phyloP scores from a whole-genome alignment of 2,329 filamentous ascomycete genomes.

The Aaosphaeria pasadenensis region DNA sequence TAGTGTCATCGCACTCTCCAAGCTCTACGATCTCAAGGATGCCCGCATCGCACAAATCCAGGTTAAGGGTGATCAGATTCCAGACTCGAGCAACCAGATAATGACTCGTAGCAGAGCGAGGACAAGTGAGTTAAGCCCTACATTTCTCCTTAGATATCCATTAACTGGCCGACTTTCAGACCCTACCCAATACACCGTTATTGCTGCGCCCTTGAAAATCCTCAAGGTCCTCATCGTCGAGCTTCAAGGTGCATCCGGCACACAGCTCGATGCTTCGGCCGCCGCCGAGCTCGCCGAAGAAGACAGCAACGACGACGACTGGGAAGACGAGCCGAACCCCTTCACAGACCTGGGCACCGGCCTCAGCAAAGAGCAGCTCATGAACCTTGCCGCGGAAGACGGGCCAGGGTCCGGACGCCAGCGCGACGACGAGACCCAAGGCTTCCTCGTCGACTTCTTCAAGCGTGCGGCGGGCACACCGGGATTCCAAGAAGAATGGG shows the following conservation, averaged over 20 bases:
- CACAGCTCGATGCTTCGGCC: slow-evolving; percentile 50
- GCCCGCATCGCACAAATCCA: slow-evolving; percentile 71
- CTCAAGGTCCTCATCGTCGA: slow-evolving; percentile 94
- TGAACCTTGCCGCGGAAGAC: slow-evolving; percentile 66
- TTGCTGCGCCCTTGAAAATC: slow-evolving; percentile 89
- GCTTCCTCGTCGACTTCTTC: slow-evolving; percentile 82
- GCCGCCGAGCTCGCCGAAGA: slow-evolving; percentile 64
- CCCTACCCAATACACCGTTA: slow-evolving; percentile 84
- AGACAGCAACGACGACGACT: slow-evolving; percentile 60
- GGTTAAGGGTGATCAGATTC: slow-evolving; percentile 89
- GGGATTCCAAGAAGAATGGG: slow-evolving; percentile 56
- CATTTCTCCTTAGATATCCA: background rate
- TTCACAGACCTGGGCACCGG: slow-evolving; percentile 67
- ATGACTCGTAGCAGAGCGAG: slow-evolving; percentile 91
- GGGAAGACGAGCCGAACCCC: slow-evolving; percentile 80
- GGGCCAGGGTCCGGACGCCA: slow-evolving; percentile 53
- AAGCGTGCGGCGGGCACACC: slow-evolving; percentile 51
- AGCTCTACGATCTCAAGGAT: slow-evolving; percentile 85
- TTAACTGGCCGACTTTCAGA: slow-evolving; percentile 47
- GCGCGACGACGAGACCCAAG: slow-evolving; percentile 86
- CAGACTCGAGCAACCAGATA: slow-evolving; percentile 69
- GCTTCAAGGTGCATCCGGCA: slow-evolving; percentile 74
- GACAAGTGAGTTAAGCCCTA: slow-evolving; percentile 38
- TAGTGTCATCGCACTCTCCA: slow-evolving; percentile 88
- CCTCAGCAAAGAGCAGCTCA: slow-evolving; percentile 63